These are phyloP conservation scores for Saccharomycopsis sp. DNA, from an alignment of 805 yeast species.

Conservation along the genomic window DNA sequence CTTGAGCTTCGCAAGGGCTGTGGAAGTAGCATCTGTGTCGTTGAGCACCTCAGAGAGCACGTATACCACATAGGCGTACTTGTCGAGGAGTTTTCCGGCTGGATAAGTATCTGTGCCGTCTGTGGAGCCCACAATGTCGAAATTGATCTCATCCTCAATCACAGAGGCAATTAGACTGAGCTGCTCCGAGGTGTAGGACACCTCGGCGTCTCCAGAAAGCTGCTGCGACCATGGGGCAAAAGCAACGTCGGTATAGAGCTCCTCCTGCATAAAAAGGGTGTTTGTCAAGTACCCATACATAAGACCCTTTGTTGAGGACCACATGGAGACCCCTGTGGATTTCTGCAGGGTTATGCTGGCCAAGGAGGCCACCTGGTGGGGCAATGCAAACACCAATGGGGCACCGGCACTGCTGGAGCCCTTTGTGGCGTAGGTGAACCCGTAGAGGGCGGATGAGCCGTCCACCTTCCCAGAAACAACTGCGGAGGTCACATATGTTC, in stretches of 20 bases:
- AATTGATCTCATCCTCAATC: constrained; percentile 31
- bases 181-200: constrained; percentile 28
- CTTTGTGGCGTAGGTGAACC: constrained; percentile 35
- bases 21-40: constrained; percentile 31
- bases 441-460: constrained; percentile 35
- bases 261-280: constrained; percentile 35
- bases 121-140: constrained; percentile 40
- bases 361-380: constrained; percentile 54
- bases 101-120: constrained; percentile 42
- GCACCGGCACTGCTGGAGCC: constrained; percentile 42
- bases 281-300: constrained; percentile 41
- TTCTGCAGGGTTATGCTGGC: constrained; percentile 27
- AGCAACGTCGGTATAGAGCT: constrained; percentile 36
- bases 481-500: constrained; percentile 48
- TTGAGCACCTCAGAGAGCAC: constrained; percentile 39
- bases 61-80: constrained; percentile 45
- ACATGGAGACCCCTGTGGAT: constrained; percentile 33
- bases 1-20: constrained; percentile 31
- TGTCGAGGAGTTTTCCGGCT: constrained; percentile 44
- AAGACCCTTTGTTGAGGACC: constrained; percentile 44
- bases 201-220: constrained; percentile 25
- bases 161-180: constrained; percentile 29
- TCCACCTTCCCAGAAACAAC: constrained; percentile 35
- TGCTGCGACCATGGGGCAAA: constrained; percentile 36
- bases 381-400: constrained; percentile 53